phyloP scores from a whole-genome alignment of 163 green algal genomes.

The Chlamydomonas reinhardtii region DNA sequence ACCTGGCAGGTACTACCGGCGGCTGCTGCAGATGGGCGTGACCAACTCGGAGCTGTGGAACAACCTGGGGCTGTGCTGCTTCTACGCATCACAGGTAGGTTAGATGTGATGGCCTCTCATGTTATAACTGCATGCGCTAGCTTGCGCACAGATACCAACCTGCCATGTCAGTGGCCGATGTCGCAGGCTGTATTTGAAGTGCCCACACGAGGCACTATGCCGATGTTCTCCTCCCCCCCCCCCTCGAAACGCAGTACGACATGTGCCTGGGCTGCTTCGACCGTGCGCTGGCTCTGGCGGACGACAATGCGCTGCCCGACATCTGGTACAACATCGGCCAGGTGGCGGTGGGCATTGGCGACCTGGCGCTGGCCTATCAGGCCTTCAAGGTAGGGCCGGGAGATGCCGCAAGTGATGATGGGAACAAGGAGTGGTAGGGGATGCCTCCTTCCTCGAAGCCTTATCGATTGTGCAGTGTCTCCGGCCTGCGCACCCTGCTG shows the following conservation, averaged over 20 bases:
- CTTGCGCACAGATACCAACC: too few relatives aligned
- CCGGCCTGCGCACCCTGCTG: too few relatives aligned
- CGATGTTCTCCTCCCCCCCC: background rate
- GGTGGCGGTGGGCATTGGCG: constrained; percentile 81
- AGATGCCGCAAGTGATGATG: background rate
- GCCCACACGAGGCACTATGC: too few relatives aligned
- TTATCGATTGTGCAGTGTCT: too few relatives aligned
- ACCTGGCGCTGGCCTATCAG: constrained; percentile 82
- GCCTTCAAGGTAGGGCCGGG: constrained; percentile 67
- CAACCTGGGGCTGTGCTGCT: constrained; percentile 89
- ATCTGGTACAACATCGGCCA: constrained; percentile 91
- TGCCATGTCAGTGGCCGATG: too few relatives aligned
- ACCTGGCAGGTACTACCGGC: constrained; percentile 70
- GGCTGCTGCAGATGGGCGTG: constrained; percentile 88
- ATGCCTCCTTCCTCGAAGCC: too few relatives aligned
- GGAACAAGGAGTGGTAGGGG: too few relatives aligned
- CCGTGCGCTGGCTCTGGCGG: constrained; percentile 67
- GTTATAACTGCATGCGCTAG: too few relatives aligned
- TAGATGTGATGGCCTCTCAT: too few relatives aligned
- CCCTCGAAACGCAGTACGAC: constrained; percentile 73
- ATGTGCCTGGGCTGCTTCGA: constrained; percentile 85
- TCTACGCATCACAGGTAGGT: constrained; percentile 78
- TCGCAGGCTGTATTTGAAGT: too few relatives aligned
- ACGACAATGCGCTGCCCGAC: constrained; percentile 72
- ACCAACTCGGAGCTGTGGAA: constrained; percentile 84